Evolutionary conservation across 768 basidiomycete genomes (phyloP).

Genomic region (Tylopilus plumbeoviolaceoides): DNA sequence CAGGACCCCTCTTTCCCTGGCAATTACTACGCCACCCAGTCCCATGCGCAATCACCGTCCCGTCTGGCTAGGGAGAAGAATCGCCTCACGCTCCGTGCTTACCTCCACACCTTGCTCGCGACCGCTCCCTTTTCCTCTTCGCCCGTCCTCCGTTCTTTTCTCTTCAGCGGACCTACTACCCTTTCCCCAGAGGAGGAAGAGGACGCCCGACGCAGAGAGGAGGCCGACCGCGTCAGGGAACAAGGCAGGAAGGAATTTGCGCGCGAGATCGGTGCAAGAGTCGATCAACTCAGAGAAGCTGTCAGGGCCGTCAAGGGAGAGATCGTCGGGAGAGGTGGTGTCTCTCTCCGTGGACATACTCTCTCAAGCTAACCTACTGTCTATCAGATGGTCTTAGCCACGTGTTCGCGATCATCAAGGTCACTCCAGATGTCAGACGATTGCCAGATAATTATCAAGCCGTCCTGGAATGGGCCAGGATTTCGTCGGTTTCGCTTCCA

Average conservation of each 20-base stretch:
- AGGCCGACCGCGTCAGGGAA: slow-evolving; percentile 83
- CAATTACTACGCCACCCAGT: slow-evolving; percentile 21
- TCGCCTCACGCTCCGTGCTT: slow-evolving; percentile 86
- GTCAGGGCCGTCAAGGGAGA: slow-evolving; percentile 90
- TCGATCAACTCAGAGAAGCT: slow-evolving; percentile 80
- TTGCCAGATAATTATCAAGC: slow-evolving; percentile 84
- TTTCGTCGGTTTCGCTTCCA: slow-evolving; percentile 66
- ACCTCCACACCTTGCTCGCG: slow-evolving; percentile 76
- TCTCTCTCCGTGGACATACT: neutral
- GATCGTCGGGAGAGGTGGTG: slow-evolving; percentile 76
- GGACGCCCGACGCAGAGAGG: slow-evolving; percentile 77
- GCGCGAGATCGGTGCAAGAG: slow-evolving; percentile 78
- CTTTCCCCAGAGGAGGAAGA: slow-evolving; percentile 70
- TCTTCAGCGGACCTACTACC: slow-evolving; percentile 69
- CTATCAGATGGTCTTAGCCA: slow-evolving; percentile 77
- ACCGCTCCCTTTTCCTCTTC: slow-evolving; percentile 75
- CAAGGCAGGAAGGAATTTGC: slow-evolving; percentile 85
- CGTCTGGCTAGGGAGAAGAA: slow-evolving; percentile 91
- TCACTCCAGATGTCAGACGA: slow-evolving; percentile 68
- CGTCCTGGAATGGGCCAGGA: slow-evolving; percentile 94
- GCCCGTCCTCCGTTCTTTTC: slow-evolving; percentile 81
- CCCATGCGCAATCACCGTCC: neutral
- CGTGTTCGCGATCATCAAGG: slow-evolving; percentile 86
- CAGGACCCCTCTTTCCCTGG: slow-evolving; percentile 69
- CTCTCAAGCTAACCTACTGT: slow-evolving; percentile 4